Evolutionary conservation across 2,329 filamentous ascomycete genomes (phyloP).

Genomic region (Niveomyces coronatus): DNA sequence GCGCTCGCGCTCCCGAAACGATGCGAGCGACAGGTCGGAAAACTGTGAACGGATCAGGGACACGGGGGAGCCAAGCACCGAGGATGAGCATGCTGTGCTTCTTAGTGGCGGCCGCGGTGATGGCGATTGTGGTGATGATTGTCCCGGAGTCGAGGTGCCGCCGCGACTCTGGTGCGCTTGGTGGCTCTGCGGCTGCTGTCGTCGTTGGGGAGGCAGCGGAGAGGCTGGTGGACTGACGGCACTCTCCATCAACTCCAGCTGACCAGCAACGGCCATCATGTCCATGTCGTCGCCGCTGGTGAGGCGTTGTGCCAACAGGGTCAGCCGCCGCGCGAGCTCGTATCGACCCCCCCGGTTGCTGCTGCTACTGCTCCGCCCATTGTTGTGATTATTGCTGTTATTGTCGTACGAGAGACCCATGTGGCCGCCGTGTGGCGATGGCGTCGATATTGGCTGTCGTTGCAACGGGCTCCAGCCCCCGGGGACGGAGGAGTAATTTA

Average conservation of each 20-base stretch:
- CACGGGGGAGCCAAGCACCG: slow-evolving; percentile 25
- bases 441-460: slow-evolving; percentile 2
- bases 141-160: neutral
- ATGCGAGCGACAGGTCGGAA: slow-evolving; percentile 28
- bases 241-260: slow-evolving; percentile 29
- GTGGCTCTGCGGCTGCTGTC: neutral
- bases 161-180: slow-evolving; percentile 9
- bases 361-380: neutral
- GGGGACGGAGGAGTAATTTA: slow-evolving; percentile 5
- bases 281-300: slow-evolving; percentile 24
- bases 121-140: slow-evolving; percentile 12
- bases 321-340: slow-evolving; percentile 33
- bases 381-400: neutral
- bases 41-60: slow-evolving; percentile 29
- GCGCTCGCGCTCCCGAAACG: slow-evolving; percentile 14
- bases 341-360: slow-evolving; percentile 21
- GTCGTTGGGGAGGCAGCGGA: slow-evolving; percentile 4
- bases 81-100: slow-evolving; percentile 14
- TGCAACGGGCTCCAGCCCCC: slow-evolving; percentile 9
- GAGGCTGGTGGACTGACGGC: slow-evolving; percentile 10
- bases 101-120: slow-evolving; percentile 1
- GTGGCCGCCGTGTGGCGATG: too few species aligned
- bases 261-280: slow-evolving; percentile 24
- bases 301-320: slow-evolving; percentile 28
- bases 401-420: too few species aligned